phyloP scores from a whole-genome alignment of 2,329 filamentous ascomycete species.

The Dryadomyces quercivorus region DNA sequence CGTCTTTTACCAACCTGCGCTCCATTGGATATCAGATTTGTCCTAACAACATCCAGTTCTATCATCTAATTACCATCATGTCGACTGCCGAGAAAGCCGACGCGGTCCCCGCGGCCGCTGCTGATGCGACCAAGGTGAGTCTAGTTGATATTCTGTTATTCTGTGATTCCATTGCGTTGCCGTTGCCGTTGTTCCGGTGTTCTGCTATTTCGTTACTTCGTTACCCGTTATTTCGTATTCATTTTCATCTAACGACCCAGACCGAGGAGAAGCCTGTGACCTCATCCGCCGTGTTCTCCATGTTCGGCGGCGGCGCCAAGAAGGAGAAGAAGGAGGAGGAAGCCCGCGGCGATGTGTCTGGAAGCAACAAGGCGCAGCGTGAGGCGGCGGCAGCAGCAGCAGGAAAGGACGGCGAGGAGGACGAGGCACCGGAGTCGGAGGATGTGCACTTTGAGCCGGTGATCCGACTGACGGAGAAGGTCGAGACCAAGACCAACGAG shows the following conservation, averaged over 20 bases:
- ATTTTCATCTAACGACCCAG: conserved; percentile 5
- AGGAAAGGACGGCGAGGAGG: conserved; percentile 41
- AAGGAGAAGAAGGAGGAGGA: conserved; percentile 87
- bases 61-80: conserved; percentile 13
- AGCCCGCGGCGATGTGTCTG: conserved; percentile 75
- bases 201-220: neutral
- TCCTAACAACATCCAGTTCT: neutral
- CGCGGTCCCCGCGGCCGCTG: conserved; percentile 16
- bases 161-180: no score
- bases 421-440: conserved; percentile 73
- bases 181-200: neutral
- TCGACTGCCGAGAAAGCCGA: conserved; percentile 21
- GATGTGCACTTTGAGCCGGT: conserved; percentile 97
- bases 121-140: conserved; percentile 8
- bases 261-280: conserved; percentile 30
- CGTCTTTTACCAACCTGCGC: neutral
- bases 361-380: conserved; percentile 71
- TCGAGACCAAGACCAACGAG: conserved; percentile 96
- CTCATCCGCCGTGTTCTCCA: conserved; percentile 72
- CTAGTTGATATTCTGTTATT: neutral
- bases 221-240: conserved; percentile 1
- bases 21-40: neutral
- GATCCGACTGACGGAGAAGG: conserved; percentile 89
- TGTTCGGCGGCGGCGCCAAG: conserved; percentile 96
- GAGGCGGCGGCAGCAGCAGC: conserved; percentile 46